These are phyloP conservation scores for Wickerhamiella australiensis DNA, from an alignment of 805 yeast genomes.

Conservation along the genomic window DNA sequence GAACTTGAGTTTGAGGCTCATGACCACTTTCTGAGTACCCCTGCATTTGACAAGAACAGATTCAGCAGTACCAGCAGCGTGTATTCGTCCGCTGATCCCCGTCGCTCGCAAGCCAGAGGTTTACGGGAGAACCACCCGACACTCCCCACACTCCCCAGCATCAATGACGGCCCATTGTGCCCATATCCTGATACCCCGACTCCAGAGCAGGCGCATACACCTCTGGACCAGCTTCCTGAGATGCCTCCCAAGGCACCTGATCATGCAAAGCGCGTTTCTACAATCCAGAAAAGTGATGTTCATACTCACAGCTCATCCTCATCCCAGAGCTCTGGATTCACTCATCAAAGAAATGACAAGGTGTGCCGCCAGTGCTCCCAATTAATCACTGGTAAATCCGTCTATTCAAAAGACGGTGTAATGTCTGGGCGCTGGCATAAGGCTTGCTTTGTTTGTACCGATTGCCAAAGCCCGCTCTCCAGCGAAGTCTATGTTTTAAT, in stretches of 20 bases:
- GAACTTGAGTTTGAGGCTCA: not conserved
- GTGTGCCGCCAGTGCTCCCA: constrained; percentile 59
- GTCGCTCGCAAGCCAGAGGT: not conserved
- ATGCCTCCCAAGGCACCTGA: constrained; percentile 9
- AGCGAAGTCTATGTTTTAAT: constrained; percentile 48
- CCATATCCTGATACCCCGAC: constrained; percentile 2
- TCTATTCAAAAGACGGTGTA: constrained; percentile 66
- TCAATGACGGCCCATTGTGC: not conserved
- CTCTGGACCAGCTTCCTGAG: not conserved
- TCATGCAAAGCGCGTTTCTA: not conserved
- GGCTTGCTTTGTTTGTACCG: constrained; percentile 62
- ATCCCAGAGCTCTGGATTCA: not conserved
- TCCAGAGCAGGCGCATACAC: not conserved
- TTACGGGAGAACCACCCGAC: not conserved
- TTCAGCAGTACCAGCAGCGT: constrained; percentile 15
- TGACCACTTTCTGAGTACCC: not conserved
- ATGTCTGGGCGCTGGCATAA: constrained; percentile 83
- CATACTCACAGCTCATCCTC: constrained; percentile 3
- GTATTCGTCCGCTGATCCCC: constrained; percentile 7
- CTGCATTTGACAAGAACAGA: constrained; percentile 10
- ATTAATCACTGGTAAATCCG: constrained; percentile 49
- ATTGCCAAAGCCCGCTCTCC: constrained; percentile 36
- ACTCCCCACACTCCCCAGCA: not conserved
- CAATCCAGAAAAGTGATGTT: not conserved
- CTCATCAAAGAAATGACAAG: constrained; percentile 5